phyloP scores from a whole-genome alignment of 768 basidiomycete genomes.

The Pisolithus microcarpus region DNA sequence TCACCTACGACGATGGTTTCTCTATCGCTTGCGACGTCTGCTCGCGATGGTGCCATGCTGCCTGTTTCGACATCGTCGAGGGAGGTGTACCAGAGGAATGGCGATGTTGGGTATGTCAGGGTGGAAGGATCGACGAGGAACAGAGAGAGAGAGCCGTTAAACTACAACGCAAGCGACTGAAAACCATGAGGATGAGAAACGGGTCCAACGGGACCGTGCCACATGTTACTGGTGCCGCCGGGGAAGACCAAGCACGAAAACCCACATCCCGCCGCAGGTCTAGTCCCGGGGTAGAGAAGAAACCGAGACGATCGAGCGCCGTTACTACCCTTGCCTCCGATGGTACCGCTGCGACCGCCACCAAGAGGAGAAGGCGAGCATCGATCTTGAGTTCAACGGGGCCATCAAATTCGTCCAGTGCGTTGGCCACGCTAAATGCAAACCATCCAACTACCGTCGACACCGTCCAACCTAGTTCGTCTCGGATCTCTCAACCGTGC shows the following conservation, averaged over 20 bases:
- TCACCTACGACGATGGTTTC: constrained; percentile 72
- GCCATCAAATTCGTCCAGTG: constrained; percentile 2
- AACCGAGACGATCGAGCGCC: constrained; percentile 29
- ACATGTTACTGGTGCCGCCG: not conserved
- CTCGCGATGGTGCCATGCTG: constrained; percentile 76
- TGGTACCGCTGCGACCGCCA: constrained; percentile 18
- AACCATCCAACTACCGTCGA: constrained; percentile 12
- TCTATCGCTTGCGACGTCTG: constrained; percentile 82
- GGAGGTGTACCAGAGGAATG: constrained; percentile 67
- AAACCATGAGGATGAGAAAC: constrained; percentile 23
- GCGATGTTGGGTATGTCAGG: constrained; percentile 64
- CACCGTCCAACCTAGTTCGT: constrained; percentile 1
- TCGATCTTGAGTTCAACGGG: constrained; percentile 26
- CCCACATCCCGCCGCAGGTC: constrained; percentile 27
- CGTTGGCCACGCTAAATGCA: constrained; percentile 10
- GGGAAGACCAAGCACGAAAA: constrained; percentile 14
- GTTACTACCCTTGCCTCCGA: constrained; percentile 29
- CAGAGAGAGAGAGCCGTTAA: constrained; percentile 43
- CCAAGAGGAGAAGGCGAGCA: constrained; percentile 34
- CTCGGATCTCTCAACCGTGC: constrained; percentile 7
- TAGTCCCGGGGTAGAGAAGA: constrained; percentile 36
- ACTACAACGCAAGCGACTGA: constrained; percentile 36
- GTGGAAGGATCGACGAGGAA: constrained; percentile 31
- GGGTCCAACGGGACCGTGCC: constrained; percentile 16
- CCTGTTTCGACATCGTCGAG: constrained; percentile 61